phyloP scores from a whole-genome alignment of 2,329 filamentous ascomycete genomes.

The Fusarium sp. region DNA sequence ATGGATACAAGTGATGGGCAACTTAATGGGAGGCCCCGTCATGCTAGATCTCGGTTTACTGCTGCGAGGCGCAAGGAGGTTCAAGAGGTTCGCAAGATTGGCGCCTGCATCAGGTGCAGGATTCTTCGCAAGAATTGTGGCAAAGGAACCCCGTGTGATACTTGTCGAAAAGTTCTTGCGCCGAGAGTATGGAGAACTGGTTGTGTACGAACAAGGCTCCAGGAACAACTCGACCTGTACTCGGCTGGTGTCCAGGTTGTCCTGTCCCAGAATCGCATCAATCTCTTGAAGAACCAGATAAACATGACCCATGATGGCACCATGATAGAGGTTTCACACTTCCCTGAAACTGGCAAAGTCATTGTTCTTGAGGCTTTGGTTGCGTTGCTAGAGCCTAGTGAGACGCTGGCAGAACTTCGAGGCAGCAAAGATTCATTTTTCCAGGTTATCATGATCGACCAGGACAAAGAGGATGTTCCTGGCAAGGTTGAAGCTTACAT shows the following conservation, averaged over 20 bases:
- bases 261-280: constrained; percentile 69
- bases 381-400: constrained; percentile 52
- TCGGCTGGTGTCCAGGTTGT: constrained; percentile 73
- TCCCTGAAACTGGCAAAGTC: constrained; percentile 62
- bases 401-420: constrained; percentile 51
- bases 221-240: constrained; percentile 72
- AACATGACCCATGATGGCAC: constrained; percentile 62
- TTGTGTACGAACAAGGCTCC: constrained; percentile 71
- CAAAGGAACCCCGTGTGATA: constrained; percentile 71
- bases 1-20: constrained; percentile 61
- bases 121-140: constrained; percentile 76
- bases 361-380: constrained; percentile 55
- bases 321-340: constrained; percentile 69
- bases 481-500: constrained; percentile 71
- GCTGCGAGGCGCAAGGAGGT: constrained; percentile 71
- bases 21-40: constrained; percentile 62
- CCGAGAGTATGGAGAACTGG: constrained; percentile 74
- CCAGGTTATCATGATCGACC: constrained; percentile 68
- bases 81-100: constrained; percentile 72
- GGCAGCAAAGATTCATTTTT: constrained; percentile 52
- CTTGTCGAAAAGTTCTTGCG: constrained; percentile 71
- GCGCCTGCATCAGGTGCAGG: constrained; percentile 74
- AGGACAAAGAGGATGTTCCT: constrained; percentile 70
- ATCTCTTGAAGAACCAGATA: constrained; percentile 64
- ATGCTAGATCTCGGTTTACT: constrained; percentile 69